Evolutionary conservation across 106 monocot species (phyloP), one percentile per base, ranked within the genome.

Genomic region (Gastrodia elata): DNA sequence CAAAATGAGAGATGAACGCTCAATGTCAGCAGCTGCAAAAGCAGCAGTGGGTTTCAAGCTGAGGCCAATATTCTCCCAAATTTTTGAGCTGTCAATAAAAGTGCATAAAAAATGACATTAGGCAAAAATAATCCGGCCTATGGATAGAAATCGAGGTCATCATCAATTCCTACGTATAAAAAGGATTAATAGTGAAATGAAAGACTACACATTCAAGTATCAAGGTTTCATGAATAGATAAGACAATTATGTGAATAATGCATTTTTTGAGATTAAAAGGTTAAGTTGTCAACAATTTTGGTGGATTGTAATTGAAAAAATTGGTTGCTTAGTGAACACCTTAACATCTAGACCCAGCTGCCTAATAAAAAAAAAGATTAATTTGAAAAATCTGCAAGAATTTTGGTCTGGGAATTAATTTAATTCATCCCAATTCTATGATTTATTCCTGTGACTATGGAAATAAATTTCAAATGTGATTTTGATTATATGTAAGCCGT

Each of bases 1-100:
- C 27, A 93, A 58, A 37, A 97, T 76, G 57, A 97, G 90, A 16
- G 97, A 90, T 72, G 86, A 92, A 22, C 81, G 79, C 58, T 93
- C 92, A 68, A 97, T 65, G 72, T 97, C 92, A 68, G 81, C 97
- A 71, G 82, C 97, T 74, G 86, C 71, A 77, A 88, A 90, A 73
- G 90, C 96, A 77, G 52, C 33, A 79, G 71, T 65, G 48, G 70
- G 33, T 15, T 81, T 69, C 73, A 80, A 57, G 48, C 61, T 80
- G 65, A 86, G 70, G 35, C 90, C 88, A 77, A 93, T 18, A 80
- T 77, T 77, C 41, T 88, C 81, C 42, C 56, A 74, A 30, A 43
- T 79, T 36, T 78, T 86, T 59, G 77, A 67, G 80, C 89, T 91
- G 72, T 61, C 76, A 68, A 65, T n/a, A 77, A 43, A 42, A 16